Evolutionary conservation across 1,139 yeast genomes (phyloP), one percentile per base, ranked within the genome.

Genomic region (Pneumocystis murina): DNA sequence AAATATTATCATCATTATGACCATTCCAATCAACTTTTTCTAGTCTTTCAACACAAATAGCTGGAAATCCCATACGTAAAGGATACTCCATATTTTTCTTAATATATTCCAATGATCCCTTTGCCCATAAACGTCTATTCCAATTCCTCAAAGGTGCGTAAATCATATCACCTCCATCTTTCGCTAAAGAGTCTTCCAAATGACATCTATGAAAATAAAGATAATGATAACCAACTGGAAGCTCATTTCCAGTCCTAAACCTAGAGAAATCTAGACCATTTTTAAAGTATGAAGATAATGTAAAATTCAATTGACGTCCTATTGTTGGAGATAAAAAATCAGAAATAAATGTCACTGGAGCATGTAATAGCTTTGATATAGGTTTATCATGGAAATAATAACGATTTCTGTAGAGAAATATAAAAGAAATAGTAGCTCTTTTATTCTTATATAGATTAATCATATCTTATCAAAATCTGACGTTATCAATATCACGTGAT

Each of bases 291-390:
- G 60, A 30, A 5, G 60, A 38, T 12, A 58, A 40, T 20, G 39
- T 20, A 8, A 20, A n/a, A 20, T 14, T 20, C 14, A 58, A 20
- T 38, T 38, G 38, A 28, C 43, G 30, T 8, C 43, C 30, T 38
- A 36, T 58, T 12, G 60, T 58, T 28, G 60, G 60, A 10, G 60
- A 58, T 58, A 58, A 40, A 40, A 38, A 30, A 14, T 58, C 60
- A 24, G n/a, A 48, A 48, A 24, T 48, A 24, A 6, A 24, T 3
- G 55, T 48, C 4, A 7, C 14, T 14, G 24, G 24, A 24, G 30
- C 30, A 12, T 24, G 3, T n/a, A 20, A 48, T 24, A 48, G 2
- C 1, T 3, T 4, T 33, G 35, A 33, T 33, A 33, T 1, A 33
- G 8, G 4, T 7, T 33, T 33, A 33, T 33, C 35, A 33, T 33